A percentile compares a stretch with the other conserved stretches of the same genome.
Conservation (phyloP, 345 rosid species). For the Jatropha curcas region DNA sequence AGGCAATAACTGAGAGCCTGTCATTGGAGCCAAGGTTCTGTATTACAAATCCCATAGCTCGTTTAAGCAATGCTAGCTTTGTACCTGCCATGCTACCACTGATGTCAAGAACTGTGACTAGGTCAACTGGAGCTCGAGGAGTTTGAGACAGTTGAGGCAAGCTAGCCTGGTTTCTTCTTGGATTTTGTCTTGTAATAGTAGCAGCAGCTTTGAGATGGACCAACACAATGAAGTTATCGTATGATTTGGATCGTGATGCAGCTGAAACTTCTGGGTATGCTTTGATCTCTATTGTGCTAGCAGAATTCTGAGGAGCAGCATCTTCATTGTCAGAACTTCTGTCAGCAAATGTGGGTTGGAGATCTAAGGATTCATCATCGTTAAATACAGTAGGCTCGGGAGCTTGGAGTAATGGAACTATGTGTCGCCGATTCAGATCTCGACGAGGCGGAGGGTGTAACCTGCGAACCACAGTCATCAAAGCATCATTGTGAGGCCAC, state of each 20-base stretch:
- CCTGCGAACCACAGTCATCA: constrained; percentile 50
- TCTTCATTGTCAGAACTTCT: constrained; percentile 26
- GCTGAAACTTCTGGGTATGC: constrained; percentile 77
- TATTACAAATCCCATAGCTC: constrained; percentile 98
- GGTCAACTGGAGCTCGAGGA: constrained; percentile 80
- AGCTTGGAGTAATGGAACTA: constrained; percentile 53
- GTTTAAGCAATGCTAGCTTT: constrained; percentile 87
- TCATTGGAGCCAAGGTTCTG: constrained; percentile 89
- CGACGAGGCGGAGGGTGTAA: constrained; percentile 60
- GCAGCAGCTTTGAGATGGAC: constrained; percentile 82
- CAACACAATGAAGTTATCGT: constrained; percentile 65
- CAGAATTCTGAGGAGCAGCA: constrained; percentile 30
- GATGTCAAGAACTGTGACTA: constrained; percentile 89
- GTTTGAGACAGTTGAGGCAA: constrained; percentile 41
- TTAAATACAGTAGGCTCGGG: constrained; percentile 69
- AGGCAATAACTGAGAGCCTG: constrained; percentile 94
- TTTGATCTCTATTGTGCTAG: constrained; percentile 53
- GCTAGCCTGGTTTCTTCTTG: constrained; percentile 32
- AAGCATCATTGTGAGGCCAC: constrained; percentile 57
- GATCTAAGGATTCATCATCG: constrained; percentile 76
- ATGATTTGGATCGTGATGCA: constrained; percentile 45
- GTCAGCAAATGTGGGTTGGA: constrained; percentile 41
- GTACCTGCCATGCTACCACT: constrained; percentile 99
- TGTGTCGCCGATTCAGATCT: constrained; percentile 51
- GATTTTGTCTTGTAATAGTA: constrained; percentile 33